Percentiles rank a stretch among this genome's conserved stretches.
Conservation (phyloP, 73 alveolate genomes). For the Stentor coeruleus region DNA sequence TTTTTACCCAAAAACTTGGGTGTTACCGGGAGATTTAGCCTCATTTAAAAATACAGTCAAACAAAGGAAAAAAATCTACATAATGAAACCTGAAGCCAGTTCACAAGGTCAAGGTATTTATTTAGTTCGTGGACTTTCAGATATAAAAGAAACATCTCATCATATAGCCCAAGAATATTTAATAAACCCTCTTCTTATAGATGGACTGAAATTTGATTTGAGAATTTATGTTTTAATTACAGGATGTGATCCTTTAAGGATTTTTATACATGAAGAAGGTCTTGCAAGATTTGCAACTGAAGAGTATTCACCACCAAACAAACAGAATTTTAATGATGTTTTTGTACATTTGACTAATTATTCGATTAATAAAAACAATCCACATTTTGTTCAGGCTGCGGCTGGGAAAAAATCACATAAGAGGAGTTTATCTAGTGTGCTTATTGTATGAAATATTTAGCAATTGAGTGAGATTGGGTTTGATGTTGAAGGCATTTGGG, state of each 20-base stretch:
- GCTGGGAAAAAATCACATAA: slow-evolving; percentile 73
- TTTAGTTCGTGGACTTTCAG: slow-evolving; percentile 60
- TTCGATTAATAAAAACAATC: slow-evolving; percentile 75
- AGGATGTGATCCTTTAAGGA: slow-evolving; percentile 79
- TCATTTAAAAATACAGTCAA: background rate
- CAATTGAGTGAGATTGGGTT: slow-evolving; percentile 29
- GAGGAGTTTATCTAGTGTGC: slow-evolving; percentile 56
- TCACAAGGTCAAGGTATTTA: slow-evolving; percentile 76
- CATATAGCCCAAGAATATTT: slow-evolving; percentile 66
- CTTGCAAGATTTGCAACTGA: slow-evolving; percentile 76
- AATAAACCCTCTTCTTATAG: slow-evolving; percentile 78
- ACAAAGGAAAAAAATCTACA: slow-evolving; percentile 24
- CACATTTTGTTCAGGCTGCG: slow-evolving; percentile 59
- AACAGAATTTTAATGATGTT: slow-evolving; percentile 38
- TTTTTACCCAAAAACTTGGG: slow-evolving; percentile 67
- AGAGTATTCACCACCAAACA: slow-evolving; percentile 40
- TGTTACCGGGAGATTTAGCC: slow-evolving; percentile 55
- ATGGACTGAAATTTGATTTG: slow-evolving; percentile 78
- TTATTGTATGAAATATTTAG: too few relatives aligned
- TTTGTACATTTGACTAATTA: slow-evolving; percentile 89
- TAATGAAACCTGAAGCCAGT: slow-evolving; percentile 77
- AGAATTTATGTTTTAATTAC: slow-evolving; percentile 86
- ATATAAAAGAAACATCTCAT: slow-evolving; percentile 48
- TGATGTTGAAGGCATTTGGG: slow-evolving; percentile 28
- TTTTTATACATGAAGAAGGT: slow-evolving; percentile 86